Percentiles rank a stretch among this genome's conserved stretches.
These are phyloP conservation scores for Cucurbita pepo DNA, from an alignment of 306 rosid species.

Conservation along the genomic window DNA sequence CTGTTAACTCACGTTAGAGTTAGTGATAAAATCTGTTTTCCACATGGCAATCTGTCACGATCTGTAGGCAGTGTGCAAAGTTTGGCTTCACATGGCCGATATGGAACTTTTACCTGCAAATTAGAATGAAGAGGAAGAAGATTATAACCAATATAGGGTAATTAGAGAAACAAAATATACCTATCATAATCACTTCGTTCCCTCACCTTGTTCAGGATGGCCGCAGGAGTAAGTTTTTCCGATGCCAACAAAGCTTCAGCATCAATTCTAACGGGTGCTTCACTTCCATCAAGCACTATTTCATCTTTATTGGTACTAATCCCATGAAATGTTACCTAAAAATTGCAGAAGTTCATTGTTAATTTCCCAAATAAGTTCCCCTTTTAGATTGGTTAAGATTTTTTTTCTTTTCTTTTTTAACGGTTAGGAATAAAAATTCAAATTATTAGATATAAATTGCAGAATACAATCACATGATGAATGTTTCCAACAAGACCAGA, in stretches of 20 bases:
- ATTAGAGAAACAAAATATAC: background rate
- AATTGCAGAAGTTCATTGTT: conserved; percentile 7
- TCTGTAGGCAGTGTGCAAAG: conserved; percentile 56
- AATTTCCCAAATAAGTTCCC: background rate
- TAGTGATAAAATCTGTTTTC: conserved; percentile 74
- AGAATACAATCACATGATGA: background rate
- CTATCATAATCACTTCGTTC: conserved; percentile 1
- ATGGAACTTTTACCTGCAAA: conserved; percentile 65
- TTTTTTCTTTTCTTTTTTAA: background rate
- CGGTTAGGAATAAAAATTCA: background rate
- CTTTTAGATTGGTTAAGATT: background rate
- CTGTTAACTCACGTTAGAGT: conserved; percentile 57
- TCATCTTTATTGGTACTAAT: conserved; percentile 51
- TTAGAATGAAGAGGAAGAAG: conserved; percentile 3
- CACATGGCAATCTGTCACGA: conserved; percentile 88
- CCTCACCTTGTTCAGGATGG: conserved; percentile 72
- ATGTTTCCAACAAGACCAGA: background rate
- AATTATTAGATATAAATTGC: background rate
- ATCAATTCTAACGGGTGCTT: conserved; percentile 74
- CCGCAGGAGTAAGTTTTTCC: conserved; percentile 78
- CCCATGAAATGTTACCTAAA: conserved; percentile 73
- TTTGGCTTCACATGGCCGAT: conserved; percentile 70
- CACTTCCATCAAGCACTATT: conserved; percentile 84
- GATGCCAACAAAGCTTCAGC: conserved; percentile 65
- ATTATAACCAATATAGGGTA: conserved; percentile 4